These are phyloP conservation scores for Fusarium incarnatum DNA, from an alignment of 2,329 filamentous ascomycete species.

Conservation along the genomic window DNA sequence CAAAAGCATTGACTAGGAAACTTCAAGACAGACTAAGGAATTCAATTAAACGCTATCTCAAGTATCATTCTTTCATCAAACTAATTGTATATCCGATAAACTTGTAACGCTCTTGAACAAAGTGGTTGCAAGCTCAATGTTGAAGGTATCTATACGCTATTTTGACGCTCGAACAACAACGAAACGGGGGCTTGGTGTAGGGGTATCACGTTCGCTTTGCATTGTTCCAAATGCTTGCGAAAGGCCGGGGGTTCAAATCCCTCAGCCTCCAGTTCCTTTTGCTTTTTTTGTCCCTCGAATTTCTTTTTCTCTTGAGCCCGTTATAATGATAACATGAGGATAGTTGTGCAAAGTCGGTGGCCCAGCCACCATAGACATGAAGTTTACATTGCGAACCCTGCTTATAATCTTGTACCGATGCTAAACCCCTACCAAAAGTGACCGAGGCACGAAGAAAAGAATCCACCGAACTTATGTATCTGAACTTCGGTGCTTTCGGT, in stretches of 20 bases:
- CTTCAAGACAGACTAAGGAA: neutral
- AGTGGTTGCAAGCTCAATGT: neutral
- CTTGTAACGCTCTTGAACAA: neutral
- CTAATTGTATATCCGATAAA: neutral
- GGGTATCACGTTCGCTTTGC: constrained; percentile 48
- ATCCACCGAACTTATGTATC: neutral
- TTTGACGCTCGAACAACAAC: accelerated
- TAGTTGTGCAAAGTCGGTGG: neutral
- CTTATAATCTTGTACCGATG: neutral
- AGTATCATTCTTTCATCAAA: neutral
- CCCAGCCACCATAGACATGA: neutral
- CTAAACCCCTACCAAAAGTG: neutral
- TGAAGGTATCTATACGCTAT: neutral
- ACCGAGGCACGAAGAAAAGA: neutral
- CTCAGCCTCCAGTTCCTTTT: constrained; percentile 42
- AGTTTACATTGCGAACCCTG: neutral
- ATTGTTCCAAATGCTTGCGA: constrained; percentile 35
- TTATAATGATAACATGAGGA: neutral
- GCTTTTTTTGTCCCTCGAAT: neutral
- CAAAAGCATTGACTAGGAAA: neutral
- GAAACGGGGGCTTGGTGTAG: constrained; percentile 47
- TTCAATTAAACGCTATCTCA: neutral
- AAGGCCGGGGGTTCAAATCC: constrained; percentile 50
- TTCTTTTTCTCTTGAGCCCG: neutral
- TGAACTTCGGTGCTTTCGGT: neutral